Percentiles rank a stretch among this genome's conserved stretches.
phyloP scores from a whole-genome alignment of 2,329 filamentous ascomycete species.

The Botrytis sinoallii region DNA sequence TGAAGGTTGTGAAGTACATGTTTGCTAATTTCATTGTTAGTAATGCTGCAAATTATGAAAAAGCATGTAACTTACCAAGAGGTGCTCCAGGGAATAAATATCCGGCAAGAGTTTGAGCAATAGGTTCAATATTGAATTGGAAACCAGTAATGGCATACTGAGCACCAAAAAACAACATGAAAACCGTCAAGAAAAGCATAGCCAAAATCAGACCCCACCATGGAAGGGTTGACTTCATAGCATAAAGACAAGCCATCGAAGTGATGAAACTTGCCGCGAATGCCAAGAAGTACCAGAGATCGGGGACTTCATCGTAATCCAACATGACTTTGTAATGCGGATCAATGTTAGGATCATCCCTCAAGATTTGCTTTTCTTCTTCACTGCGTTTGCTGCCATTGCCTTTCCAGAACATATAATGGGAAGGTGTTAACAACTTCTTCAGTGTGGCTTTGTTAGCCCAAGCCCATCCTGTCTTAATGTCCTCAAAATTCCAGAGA shows the following conservation, averaged over 20 bases:
- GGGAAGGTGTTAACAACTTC: slow-evolving; percentile 22
- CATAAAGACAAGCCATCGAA: slow-evolving; percentile 42
- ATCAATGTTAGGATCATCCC: slow-evolving; percentile 34
- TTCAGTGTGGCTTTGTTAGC: slow-evolving; percentile 29
- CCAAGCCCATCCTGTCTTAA: slow-evolving; percentile 39
- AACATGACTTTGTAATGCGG: slow-evolving; percentile 45
- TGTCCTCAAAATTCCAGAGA: slow-evolving; percentile 41
- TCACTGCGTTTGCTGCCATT: slow-evolving; percentile 18
- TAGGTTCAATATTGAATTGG: slow-evolving; percentile 46
- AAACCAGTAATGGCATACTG: slow-evolving; percentile 48
- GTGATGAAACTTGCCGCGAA: slow-evolving; percentile 46
- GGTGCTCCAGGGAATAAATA: slow-evolving; percentile 55
- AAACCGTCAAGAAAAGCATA: slow-evolving; percentile 36
- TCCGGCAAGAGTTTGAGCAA: slow-evolving; percentile 48
- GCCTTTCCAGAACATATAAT: slow-evolving; percentile 33
- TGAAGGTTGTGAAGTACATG: slow-evolving; percentile 72
- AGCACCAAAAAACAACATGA: slow-evolving; percentile 32
- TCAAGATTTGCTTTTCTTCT: slow-evolving; percentile 23
- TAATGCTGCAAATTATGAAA: too few species aligned
- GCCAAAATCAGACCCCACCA: slow-evolving; percentile 36
- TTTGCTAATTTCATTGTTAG: slow-evolving; percentile 46
- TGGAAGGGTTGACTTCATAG: slow-evolving; percentile 52
- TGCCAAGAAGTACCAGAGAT: slow-evolving; percentile 56
- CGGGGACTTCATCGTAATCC: slow-evolving; percentile 51
- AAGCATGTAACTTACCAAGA: slow-evolving; percentile 39